Evolutionary conservation across 179 eudicot species (phyloP).

Genomic region (Silene coronaria): DNA sequence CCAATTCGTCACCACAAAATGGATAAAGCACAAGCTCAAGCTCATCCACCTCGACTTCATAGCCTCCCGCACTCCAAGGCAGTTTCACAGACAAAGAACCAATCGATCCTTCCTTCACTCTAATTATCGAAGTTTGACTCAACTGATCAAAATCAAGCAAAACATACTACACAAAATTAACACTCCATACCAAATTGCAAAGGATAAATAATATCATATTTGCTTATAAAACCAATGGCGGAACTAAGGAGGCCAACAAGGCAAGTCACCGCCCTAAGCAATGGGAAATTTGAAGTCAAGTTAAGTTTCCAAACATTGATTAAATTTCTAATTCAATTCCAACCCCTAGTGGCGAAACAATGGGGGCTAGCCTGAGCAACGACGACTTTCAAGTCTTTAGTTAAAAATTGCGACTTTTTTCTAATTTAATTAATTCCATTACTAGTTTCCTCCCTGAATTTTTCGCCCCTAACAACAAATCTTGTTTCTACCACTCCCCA

Average conservation of each 20-base stretch:
- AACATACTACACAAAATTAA: neutral
- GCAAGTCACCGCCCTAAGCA: neutral
- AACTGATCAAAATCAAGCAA: constrained; percentile 35
- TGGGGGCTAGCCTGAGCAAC: neutral
- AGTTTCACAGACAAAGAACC: constrained; percentile 58
- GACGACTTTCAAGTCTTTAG: neutral
- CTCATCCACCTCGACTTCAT: constrained; percentile 69
- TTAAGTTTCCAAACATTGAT: no score
- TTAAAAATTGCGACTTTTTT: no score
- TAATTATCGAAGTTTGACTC: constrained; percentile 38
- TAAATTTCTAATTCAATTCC: neutral
- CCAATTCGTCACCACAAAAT: constrained; percentile 3
- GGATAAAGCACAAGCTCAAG: constrained; percentile 70
- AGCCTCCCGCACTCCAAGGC: constrained; percentile 81
- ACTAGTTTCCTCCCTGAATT: no score
- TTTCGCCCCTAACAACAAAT: no score
- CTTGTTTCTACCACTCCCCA: no score
- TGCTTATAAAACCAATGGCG: no score
- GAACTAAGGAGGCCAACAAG: neutral
- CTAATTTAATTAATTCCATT: no score
- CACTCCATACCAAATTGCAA: neutral
- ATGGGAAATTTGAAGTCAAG: neutral
- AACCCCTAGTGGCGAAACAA: neutral
- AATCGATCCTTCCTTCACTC: constrained; percentile 79
- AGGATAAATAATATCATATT: no score